phyloP scores from a whole-genome alignment of 148 eudicot species.

The Pharnaceum exiguum region DNA sequence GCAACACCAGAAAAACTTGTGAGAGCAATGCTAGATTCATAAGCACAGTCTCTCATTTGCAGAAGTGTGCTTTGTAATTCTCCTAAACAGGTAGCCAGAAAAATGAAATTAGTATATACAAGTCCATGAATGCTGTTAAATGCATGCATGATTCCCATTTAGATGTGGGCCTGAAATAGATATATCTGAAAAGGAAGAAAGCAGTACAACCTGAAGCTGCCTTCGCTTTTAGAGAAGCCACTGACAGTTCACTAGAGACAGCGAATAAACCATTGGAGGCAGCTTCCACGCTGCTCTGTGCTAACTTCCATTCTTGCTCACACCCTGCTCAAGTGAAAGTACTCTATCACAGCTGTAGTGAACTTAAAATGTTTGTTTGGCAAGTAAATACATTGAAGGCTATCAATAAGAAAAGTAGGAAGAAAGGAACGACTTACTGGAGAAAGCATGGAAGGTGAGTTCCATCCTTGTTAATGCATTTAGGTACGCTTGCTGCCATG shows the following conservation, averaged over 20 bases:
- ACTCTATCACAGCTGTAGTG: neutral
- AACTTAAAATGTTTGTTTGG: neutral
- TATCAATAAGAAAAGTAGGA: neutral
- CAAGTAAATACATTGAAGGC: neutral
- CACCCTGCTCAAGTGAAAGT: constrained; percentile 44
- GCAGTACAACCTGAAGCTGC: constrained; percentile 71
- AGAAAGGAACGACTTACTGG: constrained; percentile 48
- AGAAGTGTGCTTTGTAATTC: constrained; percentile 84
- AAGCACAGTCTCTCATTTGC: constrained; percentile 89
- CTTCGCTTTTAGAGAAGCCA: constrained; percentile 71
- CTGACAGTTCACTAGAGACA: constrained; percentile 69
- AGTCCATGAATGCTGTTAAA: neutral
- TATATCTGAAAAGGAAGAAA: neutral
- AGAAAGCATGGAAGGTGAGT: constrained; percentile 65
- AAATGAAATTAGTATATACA: constrained; percentile 6
- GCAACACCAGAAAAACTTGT: constrained; percentile 58
- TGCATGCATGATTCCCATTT: neutral
- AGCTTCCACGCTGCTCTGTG: constrained; percentile 77
- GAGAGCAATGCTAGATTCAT: constrained; percentile 66
- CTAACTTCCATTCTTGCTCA: constrained; percentile 83
- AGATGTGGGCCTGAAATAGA: neutral
- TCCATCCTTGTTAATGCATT: constrained; percentile 77
- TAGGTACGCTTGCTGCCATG: constrained; percentile 84
- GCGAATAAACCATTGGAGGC: constrained; percentile 69
- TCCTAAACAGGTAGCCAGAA: constrained; percentile 38